These are phyloP conservation scores for Clarireedia sp. DNA, from an alignment of 2,329 filamentous ascomycete genomes.

Conservation along the genomic window DNA sequence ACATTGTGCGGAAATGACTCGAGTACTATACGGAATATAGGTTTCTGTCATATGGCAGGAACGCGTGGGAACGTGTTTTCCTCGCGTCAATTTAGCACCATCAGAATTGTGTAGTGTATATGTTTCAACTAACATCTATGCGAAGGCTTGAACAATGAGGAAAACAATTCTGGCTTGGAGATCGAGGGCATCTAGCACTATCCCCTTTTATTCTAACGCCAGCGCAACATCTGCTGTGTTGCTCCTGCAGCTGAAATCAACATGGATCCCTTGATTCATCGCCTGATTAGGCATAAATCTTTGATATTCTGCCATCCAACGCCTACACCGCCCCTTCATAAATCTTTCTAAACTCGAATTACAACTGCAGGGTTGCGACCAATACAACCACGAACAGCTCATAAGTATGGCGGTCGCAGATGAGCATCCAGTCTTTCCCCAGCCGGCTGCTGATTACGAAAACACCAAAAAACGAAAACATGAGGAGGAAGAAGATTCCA, in stretches of 20 bases:
- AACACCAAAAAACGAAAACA: conserved; percentile 27
- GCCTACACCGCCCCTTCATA: background rate
- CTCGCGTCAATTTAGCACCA: background rate
- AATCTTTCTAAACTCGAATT: background rate
- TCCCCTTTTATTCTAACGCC: background rate
- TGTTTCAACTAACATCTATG: background rate
- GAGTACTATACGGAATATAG: no score
- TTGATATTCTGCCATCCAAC: background rate
- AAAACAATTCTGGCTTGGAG: background rate
- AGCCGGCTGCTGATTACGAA: conserved; percentile 17
- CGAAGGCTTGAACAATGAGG: background rate
- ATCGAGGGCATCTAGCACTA: background rate
- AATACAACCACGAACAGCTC: background rate
- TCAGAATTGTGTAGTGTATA: background rate
- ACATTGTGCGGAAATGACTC: background rate
- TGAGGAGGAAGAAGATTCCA: conserved; percentile 15
- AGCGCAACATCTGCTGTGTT: no score
- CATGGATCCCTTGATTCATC: background rate
- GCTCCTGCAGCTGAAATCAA: background rate
- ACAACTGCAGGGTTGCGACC: background rate
- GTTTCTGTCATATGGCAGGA: no score
- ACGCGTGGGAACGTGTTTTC: conserved; percentile 4
- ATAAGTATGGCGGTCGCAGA: conserved; percentile 3
- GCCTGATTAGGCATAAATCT: background rate
- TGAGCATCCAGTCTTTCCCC: conserved; percentile 24